Base-by-base conservation (phyloP, 495 filamentous ascomycete species). In the Pseudotulostoma volvatum region DNA sequence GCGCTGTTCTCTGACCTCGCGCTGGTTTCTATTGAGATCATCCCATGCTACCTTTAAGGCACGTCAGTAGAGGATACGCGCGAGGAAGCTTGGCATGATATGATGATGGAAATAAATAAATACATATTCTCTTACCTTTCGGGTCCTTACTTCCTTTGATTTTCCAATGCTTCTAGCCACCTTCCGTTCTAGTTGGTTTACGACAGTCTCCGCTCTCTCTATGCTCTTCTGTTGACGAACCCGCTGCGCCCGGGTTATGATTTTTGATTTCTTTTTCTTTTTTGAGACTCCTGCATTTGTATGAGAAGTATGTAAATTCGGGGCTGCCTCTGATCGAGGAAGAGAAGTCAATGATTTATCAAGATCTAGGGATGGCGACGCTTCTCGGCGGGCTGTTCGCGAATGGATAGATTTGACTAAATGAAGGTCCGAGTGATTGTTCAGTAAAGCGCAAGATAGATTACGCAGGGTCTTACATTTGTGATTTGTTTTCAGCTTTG, bases 321-420 rank as follows among this genome's bases (percentile, higher is more conserved):
- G 53, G 2, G 67, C 63, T 21, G 71, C 63, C 17, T 62, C 51
- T 1, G 77, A 72, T 8, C 72, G 66, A 33, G 71, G 69, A 34
- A 71, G 60, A 36, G 70, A 53, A 45, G 74, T 76, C 28, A 87
- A 58, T 2, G 81, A 84, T 60, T 84, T 83, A 61, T 86, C 81
- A 43, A 74, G 64, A 51, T 85, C 63, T 55, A 83, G 71, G 52
- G 74, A 66, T 9, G 77, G 79, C 9, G 79, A 81, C 17, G 71
- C 72, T 30, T 70, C 81, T 36, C 84, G 75, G 48, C 78, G 69
- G 45, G 77, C 78, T 18, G 77, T 79, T 23, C 82, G 77, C 37
- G 82, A 83, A 57, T 79, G 79, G 36, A 70, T 43, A 2, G 68
- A 66, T 33, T 53, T 43, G 23, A 52, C 66, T 74, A 47, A 19